These are phyloP conservation scores for Alternaria sp. DNA, from an alignment of 2,329 filamentous ascomycete genomes.

Conservation along the genomic window DNA sequence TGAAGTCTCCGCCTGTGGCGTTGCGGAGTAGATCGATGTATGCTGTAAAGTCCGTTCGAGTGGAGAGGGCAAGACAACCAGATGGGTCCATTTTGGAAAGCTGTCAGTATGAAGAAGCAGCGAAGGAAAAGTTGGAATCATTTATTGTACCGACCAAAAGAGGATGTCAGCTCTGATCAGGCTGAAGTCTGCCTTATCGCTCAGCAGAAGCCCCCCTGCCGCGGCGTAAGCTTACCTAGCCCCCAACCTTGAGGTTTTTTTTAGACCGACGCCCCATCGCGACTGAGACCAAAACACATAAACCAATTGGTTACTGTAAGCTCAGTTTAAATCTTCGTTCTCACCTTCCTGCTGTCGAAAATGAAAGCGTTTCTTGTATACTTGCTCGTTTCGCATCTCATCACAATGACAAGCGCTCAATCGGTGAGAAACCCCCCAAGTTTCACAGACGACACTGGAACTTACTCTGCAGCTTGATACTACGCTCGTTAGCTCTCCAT, in stretches of 20 bases:
- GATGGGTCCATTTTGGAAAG: background rate
- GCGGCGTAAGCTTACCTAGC: no score
- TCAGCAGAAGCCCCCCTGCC: background rate
- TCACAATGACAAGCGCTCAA: background rate
- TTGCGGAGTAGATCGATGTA: conserved; percentile 23
- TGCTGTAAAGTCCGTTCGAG: conserved; percentile 11
- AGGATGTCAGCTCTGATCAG: background rate
- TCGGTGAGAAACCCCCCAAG: background rate
- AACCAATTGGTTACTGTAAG: no score
- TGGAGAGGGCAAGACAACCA: background rate
- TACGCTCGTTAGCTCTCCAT: rapidly evolving
- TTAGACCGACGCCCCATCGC: background rate
- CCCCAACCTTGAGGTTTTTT: background rate
- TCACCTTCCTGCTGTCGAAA: no score
- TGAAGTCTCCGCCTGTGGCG: conserved; percentile 16
- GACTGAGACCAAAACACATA: background rate
- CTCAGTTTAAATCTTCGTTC: background rate
- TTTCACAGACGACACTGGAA: no score
- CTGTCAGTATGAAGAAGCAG: background rate
- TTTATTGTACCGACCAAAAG: background rate
- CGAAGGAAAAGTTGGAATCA: background rate
- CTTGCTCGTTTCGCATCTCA: background rate
- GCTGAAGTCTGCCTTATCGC: background rate
- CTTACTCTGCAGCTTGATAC: background rate
- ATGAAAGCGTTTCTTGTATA: background rate